Evolutionary conservation across 106 monocot species (phyloP).

Genomic region (Ottelia alismoides): DNA sequence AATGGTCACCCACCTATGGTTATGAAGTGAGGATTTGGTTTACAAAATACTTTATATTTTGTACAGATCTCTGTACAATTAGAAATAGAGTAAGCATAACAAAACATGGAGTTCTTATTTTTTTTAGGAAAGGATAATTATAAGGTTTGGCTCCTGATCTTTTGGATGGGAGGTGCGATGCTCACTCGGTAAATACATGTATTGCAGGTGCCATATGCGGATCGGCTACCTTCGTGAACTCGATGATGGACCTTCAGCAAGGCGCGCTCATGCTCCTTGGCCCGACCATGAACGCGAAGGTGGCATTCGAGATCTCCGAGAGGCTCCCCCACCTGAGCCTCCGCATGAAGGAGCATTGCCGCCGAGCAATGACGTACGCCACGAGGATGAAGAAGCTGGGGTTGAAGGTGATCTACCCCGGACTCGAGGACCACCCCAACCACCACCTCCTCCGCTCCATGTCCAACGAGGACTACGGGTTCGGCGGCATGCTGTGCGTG

Average conservation of each 20-base stretch:
- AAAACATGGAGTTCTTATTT: too few species aligned
- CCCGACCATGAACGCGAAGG: constrained; percentile 94
- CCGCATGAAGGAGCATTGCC: constrained; percentile 91
- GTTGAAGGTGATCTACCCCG: constrained; percentile 85
- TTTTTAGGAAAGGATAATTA: too few species aligned
- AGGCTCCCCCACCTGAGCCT: constrained; percentile 80
- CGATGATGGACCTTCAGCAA: constrained; percentile 89
- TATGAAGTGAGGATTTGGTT: too few species aligned
- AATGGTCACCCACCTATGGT: too few species aligned
- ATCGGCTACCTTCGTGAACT: constrained; percentile 56
- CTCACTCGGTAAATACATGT: too few species aligned
- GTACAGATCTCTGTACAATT: too few species aligned
- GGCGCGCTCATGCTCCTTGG: constrained; percentile 83
- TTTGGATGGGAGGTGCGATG: too few species aligned
- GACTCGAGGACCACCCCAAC: constrained; percentile 69
- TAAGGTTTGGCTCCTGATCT: too few species aligned
- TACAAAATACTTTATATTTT: too few species aligned
- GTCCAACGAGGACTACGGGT: constrained; percentile 77
- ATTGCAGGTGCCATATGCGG: constrained; percentile 84
- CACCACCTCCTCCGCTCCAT: constrained; percentile 54
- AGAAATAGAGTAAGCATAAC: too few species aligned
- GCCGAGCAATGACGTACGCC: constrained; percentile 49
- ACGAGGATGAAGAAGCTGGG: constrained; percentile 55
- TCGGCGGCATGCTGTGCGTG: constrained; percentile 87
- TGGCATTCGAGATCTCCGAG: constrained; percentile 86